phyloP scores from a whole-genome alignment of 1,284 basidiomycete genomes.

The Sporisorium sorghi region DNA sequence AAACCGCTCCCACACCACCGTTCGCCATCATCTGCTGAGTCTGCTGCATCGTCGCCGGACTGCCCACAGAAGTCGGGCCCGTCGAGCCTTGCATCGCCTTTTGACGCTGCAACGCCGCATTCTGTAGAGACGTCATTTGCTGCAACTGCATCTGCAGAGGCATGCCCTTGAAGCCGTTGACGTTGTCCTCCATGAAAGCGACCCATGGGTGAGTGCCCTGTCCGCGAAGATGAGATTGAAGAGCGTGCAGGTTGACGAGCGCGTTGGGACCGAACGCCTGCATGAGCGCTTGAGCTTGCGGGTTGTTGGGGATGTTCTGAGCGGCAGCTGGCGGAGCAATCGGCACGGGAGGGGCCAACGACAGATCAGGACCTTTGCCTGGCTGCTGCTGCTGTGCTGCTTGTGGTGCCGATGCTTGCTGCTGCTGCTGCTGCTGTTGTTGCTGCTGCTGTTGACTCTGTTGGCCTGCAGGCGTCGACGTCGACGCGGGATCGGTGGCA shows the following conservation, averaged over 20 bases:
- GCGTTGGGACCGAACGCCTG: conserved; percentile 60
- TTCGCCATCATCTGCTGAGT: conserved; percentile 10
- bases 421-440: conserved; percentile 6
- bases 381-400: conserved; percentile 17
- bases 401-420: not conserved
- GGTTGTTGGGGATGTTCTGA: conserved; percentile 38
- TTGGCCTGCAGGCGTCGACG: conserved; percentile 4
- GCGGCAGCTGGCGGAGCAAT: conserved; percentile 23
- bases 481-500: not conserved
- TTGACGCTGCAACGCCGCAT: conserved; percentile 43
- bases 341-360: conserved; percentile 39
- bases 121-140: conserved; percentile 54
- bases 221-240: conserved; percentile 53
- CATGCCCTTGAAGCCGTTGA: conserved; percentile 42
- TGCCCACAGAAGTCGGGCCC: conserved; percentile 11
- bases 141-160: conserved; percentile 56
- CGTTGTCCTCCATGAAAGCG: conserved; percentile 52
- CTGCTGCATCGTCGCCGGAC: conserved; percentile 25
- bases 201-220: conserved; percentile 55
- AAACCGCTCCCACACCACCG: conserved; percentile 14
- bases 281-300: conserved; percentile 54
- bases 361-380: conserved; percentile 31
- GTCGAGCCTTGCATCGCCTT: conserved; percentile 15
- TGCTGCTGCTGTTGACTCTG: conserved; percentile 10
- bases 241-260: conserved; percentile 49